Evolutionary conservation across 106 monocot species (phyloP).

Genomic region (Dendrobium chrysotoxum): DNA sequence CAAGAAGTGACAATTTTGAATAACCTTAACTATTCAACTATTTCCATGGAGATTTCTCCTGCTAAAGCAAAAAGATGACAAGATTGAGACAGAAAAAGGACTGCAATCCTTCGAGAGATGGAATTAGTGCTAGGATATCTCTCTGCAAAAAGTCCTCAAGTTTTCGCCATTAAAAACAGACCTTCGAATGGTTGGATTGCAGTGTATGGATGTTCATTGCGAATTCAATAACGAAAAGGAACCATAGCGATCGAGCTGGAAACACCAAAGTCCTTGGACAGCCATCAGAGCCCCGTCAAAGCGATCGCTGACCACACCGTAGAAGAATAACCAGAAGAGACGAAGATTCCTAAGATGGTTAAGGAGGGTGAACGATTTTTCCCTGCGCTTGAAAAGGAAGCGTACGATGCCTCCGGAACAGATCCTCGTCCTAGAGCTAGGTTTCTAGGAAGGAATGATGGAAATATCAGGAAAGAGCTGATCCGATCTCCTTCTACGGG

Average conservation of each 20-base stretch:
- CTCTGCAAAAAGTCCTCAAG: background rate
- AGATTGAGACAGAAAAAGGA: background rate
- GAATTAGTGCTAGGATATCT: background rate
- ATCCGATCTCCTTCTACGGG: background rate
- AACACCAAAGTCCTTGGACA: background rate
- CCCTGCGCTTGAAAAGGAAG: background rate
- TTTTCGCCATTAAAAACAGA: background rate
- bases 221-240: background rate
- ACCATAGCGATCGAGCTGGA: background rate
- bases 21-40: background rate
- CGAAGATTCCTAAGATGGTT: background rate
- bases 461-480: background rate
- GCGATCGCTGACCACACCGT: background rate
- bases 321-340: background rate
- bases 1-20: background rate
- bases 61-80: background rate
- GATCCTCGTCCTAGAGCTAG: background rate
- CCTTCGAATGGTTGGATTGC: background rate
- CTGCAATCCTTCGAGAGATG: background rate
- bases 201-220: background rate
- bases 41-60: background rate
- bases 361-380: background rate
- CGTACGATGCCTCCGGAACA: background rate
- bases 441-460: no score
- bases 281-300: background rate